These are phyloP conservation scores for Aristolochia contorta DNA, from an alignment of 164 flowering plant genomes.

Conservation along the genomic window DNA sequence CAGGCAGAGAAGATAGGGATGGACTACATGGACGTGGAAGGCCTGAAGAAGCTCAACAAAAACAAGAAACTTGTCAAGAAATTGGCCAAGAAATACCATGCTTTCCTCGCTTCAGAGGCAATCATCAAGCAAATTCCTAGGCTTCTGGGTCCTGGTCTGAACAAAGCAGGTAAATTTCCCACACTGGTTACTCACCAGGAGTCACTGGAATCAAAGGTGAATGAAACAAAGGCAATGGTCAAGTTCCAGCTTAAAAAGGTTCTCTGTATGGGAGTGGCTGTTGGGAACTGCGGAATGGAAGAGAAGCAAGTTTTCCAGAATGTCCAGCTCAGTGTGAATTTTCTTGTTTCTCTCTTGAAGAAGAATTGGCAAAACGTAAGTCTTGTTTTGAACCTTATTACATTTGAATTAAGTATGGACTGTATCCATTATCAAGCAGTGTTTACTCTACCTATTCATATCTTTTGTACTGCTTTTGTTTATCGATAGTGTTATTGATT, in stretches of 20 bases:
- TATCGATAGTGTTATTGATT: neutral
- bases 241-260: constrained; percentile 79
- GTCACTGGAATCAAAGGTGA: constrained; percentile 56
- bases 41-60: constrained; percentile 49
- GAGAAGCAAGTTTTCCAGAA: constrained; percentile 79
- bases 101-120: constrained; percentile 55
- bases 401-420: neutral
- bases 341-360: constrained; percentile 61
- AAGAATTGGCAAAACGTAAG: constrained; percentile 85
- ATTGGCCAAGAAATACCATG: constrained; percentile 52
- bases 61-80: constrained; percentile 58
- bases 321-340: constrained; percentile 62
- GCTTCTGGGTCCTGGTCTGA: constrained; percentile 57
- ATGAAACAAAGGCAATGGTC: constrained; percentile 62
- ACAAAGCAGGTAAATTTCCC: constrained; percentile 68
- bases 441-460: too few species aligned
- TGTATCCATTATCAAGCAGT: too few species aligned
- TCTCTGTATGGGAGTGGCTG: constrained; percentile 84
- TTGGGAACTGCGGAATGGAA: constrained; percentile 62
- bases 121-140: constrained; percentile 58
- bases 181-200: constrained; percentile 70
- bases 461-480: too few species aligned
- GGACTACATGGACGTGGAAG: constrained; percentile 53
- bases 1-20: constrained; percentile 53
- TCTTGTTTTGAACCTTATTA: neutral